Evolutionary conservation across 2,329 filamentous ascomycete species (phyloP).

Genomic region (Coniella vitis): DNA sequence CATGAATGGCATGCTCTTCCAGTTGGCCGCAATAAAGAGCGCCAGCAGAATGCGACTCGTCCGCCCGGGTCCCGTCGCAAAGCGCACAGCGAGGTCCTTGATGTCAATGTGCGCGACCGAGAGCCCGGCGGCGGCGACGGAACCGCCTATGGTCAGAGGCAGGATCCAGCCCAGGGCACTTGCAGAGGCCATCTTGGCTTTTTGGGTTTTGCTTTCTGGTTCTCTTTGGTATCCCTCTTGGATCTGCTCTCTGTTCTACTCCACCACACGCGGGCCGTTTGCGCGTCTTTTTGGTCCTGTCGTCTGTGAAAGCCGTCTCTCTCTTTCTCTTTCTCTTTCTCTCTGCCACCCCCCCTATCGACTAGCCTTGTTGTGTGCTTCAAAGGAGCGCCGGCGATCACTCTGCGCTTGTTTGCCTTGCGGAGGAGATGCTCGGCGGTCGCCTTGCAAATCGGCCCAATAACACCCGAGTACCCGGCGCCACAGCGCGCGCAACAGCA

Average conservation of each 20-base stretch:
- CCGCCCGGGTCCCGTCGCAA: constrained; percentile 48
- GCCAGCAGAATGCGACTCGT: constrained; percentile 46
- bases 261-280: too few species aligned
- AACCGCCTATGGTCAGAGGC: constrained; percentile 32
- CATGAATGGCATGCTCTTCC: constrained; percentile 66
- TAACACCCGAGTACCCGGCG: constrained; percentile 16
- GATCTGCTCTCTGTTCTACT: too few species aligned
- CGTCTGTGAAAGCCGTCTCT: background rate
- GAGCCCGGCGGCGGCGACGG: constrained; percentile 37
- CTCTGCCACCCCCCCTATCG: background rate
- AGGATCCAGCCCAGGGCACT: constrained; percentile 24
- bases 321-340: background rate
- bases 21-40: constrained; percentile 54
- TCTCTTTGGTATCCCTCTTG: too few species aligned
- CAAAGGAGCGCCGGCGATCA: too few species aligned
- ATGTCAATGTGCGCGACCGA: constrained; percentile 38
- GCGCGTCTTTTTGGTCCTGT: too few species aligned
- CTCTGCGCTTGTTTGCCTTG: too few species aligned
- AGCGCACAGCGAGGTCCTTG: constrained; percentile 30
- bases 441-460: too few species aligned
- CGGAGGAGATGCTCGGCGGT: too few species aligned
- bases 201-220: too few species aligned
- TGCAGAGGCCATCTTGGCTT: constrained; percentile 11
- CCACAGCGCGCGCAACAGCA: constrained; percentile 29
- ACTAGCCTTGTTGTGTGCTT: background rate